Percentiles rank a stretch among this genome's conserved stretches.
Conservation (phyloP, 257 asterid genomes). For the Forsythia viridissima region DNA sequence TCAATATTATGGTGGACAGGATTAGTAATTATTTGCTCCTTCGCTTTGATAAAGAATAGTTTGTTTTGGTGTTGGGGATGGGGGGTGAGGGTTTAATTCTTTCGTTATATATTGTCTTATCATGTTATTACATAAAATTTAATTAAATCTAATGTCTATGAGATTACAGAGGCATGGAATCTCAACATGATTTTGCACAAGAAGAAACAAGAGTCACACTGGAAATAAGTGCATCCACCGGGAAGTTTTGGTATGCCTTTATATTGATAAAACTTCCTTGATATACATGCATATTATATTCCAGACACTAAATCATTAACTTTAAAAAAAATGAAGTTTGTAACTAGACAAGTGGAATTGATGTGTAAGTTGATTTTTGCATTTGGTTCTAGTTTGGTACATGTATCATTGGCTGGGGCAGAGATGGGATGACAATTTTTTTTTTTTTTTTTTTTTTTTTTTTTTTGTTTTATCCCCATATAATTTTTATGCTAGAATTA, state of each 20-base stretch:
- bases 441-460: background rate
- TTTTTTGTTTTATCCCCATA: background rate
- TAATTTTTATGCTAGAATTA: background rate
- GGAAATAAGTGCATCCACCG: conserved; percentile 74
- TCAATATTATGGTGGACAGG: background rate
- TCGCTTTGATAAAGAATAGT: background rate
- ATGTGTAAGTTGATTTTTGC: conserved; percentile 10
- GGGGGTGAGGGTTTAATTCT: background rate
- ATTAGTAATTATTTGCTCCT: background rate
- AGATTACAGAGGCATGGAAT: conserved; percentile 37
- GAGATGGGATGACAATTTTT: background rate
- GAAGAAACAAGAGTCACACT: conserved; percentile 54
- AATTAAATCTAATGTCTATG: conserved; percentile 16
- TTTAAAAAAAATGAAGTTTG: background rate
- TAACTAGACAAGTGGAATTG: conserved; percentile 1
- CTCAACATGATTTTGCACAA: conserved; percentile 36
- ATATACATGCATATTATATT: background rate
- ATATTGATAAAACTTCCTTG: background rate
- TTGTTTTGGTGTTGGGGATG: background rate
- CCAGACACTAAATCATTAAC: background rate
- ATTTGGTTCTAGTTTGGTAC: background rate
- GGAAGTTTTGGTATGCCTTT: conserved; percentile 70
- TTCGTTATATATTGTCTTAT: background rate
- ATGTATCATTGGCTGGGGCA: background rate
- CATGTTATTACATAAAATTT: background rate